Conservation (phyloP, 179 eudicot genomes). For the Monotropa hypopitys region DNA sequence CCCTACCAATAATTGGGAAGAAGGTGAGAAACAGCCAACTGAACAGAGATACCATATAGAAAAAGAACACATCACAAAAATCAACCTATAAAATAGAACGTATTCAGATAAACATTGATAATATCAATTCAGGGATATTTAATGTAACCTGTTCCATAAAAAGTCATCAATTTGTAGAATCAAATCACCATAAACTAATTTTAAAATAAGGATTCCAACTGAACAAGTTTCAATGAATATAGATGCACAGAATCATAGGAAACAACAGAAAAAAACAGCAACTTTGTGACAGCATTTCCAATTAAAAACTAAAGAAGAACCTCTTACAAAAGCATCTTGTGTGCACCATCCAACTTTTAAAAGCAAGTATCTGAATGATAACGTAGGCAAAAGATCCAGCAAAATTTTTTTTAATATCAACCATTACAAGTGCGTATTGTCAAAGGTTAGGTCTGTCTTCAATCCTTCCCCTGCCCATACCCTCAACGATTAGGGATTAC, state of each 20-base stretch:
- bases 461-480: too few species aligned
- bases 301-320: background rate
- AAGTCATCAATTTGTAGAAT: background rate
- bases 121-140: background rate
- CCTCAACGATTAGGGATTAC: too few species aligned
- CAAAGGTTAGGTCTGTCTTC: too few species aligned
- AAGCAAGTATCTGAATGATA: background rate
- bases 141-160: background rate
- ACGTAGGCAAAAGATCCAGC: background rate
- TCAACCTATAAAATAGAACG: background rate
- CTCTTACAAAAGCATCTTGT: background rate
- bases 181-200: background rate
- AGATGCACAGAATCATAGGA: background rate
- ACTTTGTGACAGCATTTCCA: background rate
- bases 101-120: constrained; percentile 1
- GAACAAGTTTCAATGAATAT: background rate
- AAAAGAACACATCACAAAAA: constrained; percentile 3
- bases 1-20: constrained; percentile 37
- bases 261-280: background rate
- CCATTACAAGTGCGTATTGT: background rate
- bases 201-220: background rate
- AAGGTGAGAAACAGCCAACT: background rate
- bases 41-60: constrained; percentile 5
- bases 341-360: background rate
- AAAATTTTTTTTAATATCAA: background rate